phyloP scores from a whole-genome alignment of 2,329 filamentous ascomycete species.

The Aspergillus sclerotialis region DNA sequence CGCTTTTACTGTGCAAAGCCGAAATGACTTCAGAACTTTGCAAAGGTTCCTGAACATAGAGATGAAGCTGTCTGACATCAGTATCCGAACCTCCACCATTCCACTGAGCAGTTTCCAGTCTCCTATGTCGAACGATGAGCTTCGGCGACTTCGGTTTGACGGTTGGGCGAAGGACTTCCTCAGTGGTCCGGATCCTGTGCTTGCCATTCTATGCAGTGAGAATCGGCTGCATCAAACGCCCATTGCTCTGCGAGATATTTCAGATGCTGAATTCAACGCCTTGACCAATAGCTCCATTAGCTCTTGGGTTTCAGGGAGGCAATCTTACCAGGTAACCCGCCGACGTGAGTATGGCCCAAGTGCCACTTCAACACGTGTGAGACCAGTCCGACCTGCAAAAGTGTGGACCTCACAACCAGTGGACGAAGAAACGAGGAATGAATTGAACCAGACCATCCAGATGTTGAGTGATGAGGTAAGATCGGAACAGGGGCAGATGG shows the following conservation, averaged over 20 bases:
- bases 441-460: constrained; percentile 48
- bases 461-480: constrained; percentile 38
- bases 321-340: constrained; percentile 58
- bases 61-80: constrained; percentile 62
- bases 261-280: constrained; percentile 60
- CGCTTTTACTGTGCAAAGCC: constrained; percentile 68
- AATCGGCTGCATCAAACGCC: constrained; percentile 62
- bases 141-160: constrained; percentile 60
- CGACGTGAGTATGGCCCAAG: constrained; percentile 73
- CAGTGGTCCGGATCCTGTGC: constrained; percentile 70
- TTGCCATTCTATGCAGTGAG: constrained; percentile 81
- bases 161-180: constrained; percentile 74
- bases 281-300: constrained; percentile 54
- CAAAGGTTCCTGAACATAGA: constrained; percentile 56
- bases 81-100: constrained; percentile 57
- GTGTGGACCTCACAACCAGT: constrained; percentile 74
- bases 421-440: constrained; percentile 52
- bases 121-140: constrained; percentile 50
- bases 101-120: constrained; percentile 50
- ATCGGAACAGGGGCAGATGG: constrained; percentile 19
- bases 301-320: constrained; percentile 63
- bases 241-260: constrained; percentile 57
- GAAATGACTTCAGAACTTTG: constrained; percentile 66
- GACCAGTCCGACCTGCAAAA: constrained; percentile 52
- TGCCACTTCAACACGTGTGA: constrained; percentile 64